Conservation (phyloP, 768 basidiomycete genomes). For the Naematelia aurantialba region DNA sequence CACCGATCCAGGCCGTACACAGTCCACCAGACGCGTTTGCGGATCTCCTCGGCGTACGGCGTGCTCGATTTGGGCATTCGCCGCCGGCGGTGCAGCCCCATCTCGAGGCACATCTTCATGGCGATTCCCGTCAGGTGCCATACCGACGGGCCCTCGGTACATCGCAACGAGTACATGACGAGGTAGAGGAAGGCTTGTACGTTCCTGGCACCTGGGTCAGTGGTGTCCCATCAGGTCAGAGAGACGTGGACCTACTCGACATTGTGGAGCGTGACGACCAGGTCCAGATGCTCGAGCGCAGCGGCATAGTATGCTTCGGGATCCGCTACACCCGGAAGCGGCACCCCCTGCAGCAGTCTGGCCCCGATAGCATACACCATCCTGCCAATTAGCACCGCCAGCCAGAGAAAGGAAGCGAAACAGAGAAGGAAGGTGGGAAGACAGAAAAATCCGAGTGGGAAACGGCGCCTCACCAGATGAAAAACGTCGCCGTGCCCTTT, state of each 20-base stretch:
- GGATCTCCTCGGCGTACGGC: conserved; percentile 12
- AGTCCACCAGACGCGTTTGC: conserved; percentile 29
- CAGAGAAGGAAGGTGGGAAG: no score
- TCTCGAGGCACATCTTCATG: conserved; percentile 16
- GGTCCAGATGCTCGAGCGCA: conserved; percentile 11
- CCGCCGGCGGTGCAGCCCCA: conserved; percentile 15
- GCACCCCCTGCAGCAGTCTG: conserved; percentile 10
- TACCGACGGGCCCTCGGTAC: conserved; percentile 13
- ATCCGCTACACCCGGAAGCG: conserved; percentile 10
- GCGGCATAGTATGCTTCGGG: conserved; percentile 14
- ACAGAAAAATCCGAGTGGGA: background rate
- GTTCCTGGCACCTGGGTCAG: conserved; percentile 8
- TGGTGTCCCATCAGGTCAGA: background rate
- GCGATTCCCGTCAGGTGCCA: conserved; percentile 17
- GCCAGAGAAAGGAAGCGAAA: background rate
- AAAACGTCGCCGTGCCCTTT: conserved; percentile 10
- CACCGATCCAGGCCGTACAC: conserved; percentile 25
- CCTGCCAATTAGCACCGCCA: conserved; percentile 6
- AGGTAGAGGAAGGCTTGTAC: conserved; percentile 17
- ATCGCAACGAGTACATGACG: conserved; percentile 18
- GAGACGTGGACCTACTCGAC: conserved; percentile 9
- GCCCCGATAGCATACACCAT: conserved; percentile 13
- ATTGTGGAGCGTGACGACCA: conserved; percentile 15
- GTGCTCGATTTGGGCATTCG: conserved; percentile 8
- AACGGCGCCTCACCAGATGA: conserved; percentile 11